Conservation (phyloP, 2,329 filamentous ascomycete species). For the Bertia moriformis region DNA sequence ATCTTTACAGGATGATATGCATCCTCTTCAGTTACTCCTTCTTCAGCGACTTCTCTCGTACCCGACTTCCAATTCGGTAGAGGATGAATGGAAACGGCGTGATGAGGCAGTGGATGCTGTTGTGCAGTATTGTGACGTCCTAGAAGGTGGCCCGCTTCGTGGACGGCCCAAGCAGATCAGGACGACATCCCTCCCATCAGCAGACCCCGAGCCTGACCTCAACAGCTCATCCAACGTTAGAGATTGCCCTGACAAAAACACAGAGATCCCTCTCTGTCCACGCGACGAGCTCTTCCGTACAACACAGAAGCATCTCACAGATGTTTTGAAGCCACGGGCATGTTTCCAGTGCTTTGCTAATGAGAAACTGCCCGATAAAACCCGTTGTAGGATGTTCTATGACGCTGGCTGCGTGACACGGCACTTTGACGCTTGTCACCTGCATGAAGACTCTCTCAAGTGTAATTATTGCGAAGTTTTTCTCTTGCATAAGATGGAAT, state of each 20-base stretch:
- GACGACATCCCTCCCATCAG: not conserved
- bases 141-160: slow-evolving; percentile 7
- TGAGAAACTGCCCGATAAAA: not conserved
- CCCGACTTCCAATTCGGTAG: slow-evolving; percentile 7
- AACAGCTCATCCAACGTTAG: not conserved
- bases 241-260: not conserved
- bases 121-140: slow-evolving; percentile 5
- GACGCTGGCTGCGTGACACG: not conserved
- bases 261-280: not conserved
- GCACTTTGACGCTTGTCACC: not conserved
- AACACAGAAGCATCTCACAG: not conserved
- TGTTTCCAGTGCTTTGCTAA: not conserved
- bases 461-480: not conserved
- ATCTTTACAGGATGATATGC: slow-evolving; percentile 3
- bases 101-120: slow-evolving; percentile 6
- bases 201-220: not conserved
- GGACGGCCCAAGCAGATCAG: not conserved
- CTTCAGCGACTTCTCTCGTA: slow-evolving; percentile 7
- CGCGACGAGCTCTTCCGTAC: not conserved
- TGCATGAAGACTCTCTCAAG: not conserved
- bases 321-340: not conserved
- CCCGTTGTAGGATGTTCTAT: not conserved
- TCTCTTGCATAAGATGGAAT: not conserved
- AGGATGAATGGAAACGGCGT: slow-evolving; percentile 8
- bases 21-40: slow-evolving; percentile 5